Evolutionary conservation across 2,329 filamentous ascomycete genomes (phyloP).

Genomic region (Fusarium anthophilum): DNA sequence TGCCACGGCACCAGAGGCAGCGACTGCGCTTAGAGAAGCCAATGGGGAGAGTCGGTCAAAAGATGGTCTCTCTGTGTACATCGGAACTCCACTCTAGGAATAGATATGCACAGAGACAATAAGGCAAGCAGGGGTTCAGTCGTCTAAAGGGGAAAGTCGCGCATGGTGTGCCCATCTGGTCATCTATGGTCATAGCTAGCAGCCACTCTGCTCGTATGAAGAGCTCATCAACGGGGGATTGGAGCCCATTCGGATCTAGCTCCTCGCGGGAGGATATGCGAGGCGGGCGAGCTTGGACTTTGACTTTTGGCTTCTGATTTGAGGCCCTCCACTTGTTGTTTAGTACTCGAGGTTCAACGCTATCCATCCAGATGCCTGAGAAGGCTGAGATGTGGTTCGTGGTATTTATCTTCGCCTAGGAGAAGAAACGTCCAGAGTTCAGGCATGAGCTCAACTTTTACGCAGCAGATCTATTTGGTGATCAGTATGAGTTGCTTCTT

Average conservation of each 20-base stretch:
- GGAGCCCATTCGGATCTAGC: conserved; percentile 37
- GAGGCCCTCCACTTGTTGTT: conserved; percentile 34
- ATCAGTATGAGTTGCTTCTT: conserved; percentile 15
- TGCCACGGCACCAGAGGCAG: conserved; percentile 43
- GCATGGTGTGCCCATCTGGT: conserved; percentile 44
- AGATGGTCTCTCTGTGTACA: conserved; percentile 38
- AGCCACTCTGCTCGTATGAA: conserved; percentile 39
- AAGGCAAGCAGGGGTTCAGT: conserved; percentile 28
- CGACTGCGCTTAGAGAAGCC: conserved; percentile 59
- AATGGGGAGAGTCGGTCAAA: conserved; percentile 51
- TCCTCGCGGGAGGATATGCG: conserved; percentile 31
- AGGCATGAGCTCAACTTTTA: conserved; percentile 3
- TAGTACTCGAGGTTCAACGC: conserved; percentile 17
- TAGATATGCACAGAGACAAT: conserved; percentile 43
- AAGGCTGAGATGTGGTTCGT: conserved; percentile 14
- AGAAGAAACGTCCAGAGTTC: not conserved
- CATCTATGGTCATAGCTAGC: conserved; percentile 34
- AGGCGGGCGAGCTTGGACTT: conserved; percentile 36
- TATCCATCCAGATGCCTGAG: conserved; percentile 12
- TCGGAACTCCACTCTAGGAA: conserved; percentile 42
- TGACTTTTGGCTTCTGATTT: conserved; percentile 29
- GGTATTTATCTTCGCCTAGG: not conserved
- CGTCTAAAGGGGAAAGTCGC: conserved; percentile 44
- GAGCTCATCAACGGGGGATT: conserved; percentile 32
- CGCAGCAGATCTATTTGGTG: conserved; percentile 28